Percentiles rank a stretch among this genome's conserved stretches.
Evolutionary conservation across 768 basidiomycete species (phyloP).

Genomic region (Gloeopeniophorella convolvens): DNA sequence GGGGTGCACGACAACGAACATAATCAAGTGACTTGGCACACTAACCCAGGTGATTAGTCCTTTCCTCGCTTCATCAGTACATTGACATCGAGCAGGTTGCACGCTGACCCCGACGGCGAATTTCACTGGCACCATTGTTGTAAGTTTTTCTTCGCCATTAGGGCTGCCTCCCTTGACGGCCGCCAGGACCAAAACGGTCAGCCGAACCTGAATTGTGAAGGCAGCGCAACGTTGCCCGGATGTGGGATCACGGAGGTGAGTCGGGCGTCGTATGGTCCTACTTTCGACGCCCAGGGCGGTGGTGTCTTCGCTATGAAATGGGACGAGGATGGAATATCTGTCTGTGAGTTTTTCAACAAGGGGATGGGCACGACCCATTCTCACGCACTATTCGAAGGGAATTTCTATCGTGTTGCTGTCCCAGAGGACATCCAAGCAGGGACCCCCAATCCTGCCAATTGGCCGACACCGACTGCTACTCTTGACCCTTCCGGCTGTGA

Average conservation of each 20-base stretch:
- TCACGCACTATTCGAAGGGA: slow-evolving; percentile 43
- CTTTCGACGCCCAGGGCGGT: slow-evolving; percentile 72
- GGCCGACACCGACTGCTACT: slow-evolving; percentile 62
- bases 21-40: slow-evolving; percentile 82
- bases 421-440: slow-evolving; percentile 59
- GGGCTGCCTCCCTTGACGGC: neutral
- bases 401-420: slow-evolving; percentile 73
- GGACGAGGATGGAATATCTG: slow-evolving; percentile 69
- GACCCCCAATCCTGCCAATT: slow-evolving; percentile 55
- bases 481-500: slow-evolving; percentile 51
- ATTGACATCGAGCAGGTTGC: slow-evolving; percentile 40
- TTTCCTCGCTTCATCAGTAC: slow-evolving; percentile 3
- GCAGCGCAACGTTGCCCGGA: slow-evolving; percentile 46
- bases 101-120: slow-evolving; percentile 44
- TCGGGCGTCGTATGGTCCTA: slow-evolving; percentile 74
- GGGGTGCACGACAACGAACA: slow-evolving; percentile 81
- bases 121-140: slow-evolving; percentile 60
- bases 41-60: slow-evolving; percentile 42
- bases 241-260: slow-evolving; percentile 79
- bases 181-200: slow-evolving; percentile 40
- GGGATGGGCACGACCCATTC: neutral
- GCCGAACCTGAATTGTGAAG: slow-evolving; percentile 49
- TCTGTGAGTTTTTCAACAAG: slow-evolving; percentile 47
- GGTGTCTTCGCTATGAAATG: slow-evolving; percentile 89
- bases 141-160: slow-evolving; percentile 29